Conservation (phyloP, 805 yeast species). For the Myxozyma nipponensis region DNA sequence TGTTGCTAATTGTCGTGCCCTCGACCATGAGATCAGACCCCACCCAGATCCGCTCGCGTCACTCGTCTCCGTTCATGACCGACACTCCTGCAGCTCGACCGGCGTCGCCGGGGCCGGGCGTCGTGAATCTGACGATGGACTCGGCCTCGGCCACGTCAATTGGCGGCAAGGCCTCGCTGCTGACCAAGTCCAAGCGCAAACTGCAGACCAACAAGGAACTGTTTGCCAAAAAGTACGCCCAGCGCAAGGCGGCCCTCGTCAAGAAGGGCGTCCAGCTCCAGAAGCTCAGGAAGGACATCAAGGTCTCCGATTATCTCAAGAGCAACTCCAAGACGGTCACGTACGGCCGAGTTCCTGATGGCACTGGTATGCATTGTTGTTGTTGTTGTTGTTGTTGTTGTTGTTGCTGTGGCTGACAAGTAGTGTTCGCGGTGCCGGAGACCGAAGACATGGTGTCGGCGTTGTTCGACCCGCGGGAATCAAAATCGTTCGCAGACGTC, state of each 20-base stretch:
- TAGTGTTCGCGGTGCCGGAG: constrained; percentile 45
- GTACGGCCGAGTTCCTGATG: constrained; percentile 36
- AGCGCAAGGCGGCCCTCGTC: constrained; percentile 23
- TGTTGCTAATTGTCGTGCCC: no score
- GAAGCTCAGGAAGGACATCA: constrained; percentile 23
- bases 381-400: background rate
- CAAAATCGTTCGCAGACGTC: constrained; percentile 64
- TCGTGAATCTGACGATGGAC: background rate
- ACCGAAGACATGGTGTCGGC: constrained; percentile 84
- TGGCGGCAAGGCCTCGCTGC: constrained; percentile 19
- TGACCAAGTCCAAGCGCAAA: constrained; percentile 23
- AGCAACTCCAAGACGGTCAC: constrained; percentile 18
- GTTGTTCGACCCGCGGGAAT: constrained; percentile 68
- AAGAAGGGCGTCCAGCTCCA: constrained; percentile 24
- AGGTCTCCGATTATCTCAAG: constrained; percentile 20
- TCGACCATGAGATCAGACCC: constrained; percentile 15
- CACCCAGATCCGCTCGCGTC: constrained; percentile 19
- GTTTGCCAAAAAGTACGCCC: constrained; percentile 23
- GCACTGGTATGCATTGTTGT: constrained; percentile 27
- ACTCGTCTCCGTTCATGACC: constrained; percentile 15
- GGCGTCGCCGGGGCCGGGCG: background rate
- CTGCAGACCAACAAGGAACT: constrained; percentile 20
- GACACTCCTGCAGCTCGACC: constrained; percentile 5
- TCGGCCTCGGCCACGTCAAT: constrained; percentile 5
- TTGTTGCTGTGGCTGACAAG: background rate